Base-by-base conservation (phyloP, 192 early-diverging fungal genomes). In the Funneliformis mosseae region DNA sequence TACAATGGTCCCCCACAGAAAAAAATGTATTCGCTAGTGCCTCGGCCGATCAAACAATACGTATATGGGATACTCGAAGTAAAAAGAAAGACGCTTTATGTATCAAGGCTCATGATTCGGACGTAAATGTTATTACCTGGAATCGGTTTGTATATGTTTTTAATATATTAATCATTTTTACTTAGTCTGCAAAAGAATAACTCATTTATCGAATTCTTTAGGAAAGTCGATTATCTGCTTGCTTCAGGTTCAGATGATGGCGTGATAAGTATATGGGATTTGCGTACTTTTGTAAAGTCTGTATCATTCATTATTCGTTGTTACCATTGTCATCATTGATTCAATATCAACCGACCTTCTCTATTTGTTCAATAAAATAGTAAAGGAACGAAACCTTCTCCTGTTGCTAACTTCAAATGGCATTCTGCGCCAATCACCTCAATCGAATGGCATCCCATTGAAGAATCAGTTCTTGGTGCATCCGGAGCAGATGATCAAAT, bases 81-180 rank as follows among this genome's bases (percentile, higher is more conserved):
- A 93, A 94, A 84, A 92, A 91, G 80, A 89, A 88, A 72, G 81
- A 89, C 14, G 94, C 94, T n/a, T 85, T 99, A 6, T 88, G 89
- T 14, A 93, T 94, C 10, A 86, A 91, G 59, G 97, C 96, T 45
- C 95, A 96, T 81, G 89, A 91, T 76, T 88, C 89, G 48, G 98
- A 99, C 74, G 93, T 99, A 76, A 99, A 99, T 83, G 98, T 98
- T 25, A 97, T 99, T 72, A 92, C 90, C 74, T 99, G 98, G 98
- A 97, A 97, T 85, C 89, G 87, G 92, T 92, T 76, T 7, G 86
- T 85, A 10, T 9, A 42, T 3, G 69, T 33, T 59, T 33, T 21
- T 27, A 6, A 11, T 27, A 9, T 5, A 2, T 75, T 2, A 27
- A 33, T 79, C 7, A 11, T 11, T 50, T 25, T 46, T 43, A 68